Conservation (phyloP, 495 filamentous ascomycete genomes). For the Talaromyces proteolyticus region DNA sequence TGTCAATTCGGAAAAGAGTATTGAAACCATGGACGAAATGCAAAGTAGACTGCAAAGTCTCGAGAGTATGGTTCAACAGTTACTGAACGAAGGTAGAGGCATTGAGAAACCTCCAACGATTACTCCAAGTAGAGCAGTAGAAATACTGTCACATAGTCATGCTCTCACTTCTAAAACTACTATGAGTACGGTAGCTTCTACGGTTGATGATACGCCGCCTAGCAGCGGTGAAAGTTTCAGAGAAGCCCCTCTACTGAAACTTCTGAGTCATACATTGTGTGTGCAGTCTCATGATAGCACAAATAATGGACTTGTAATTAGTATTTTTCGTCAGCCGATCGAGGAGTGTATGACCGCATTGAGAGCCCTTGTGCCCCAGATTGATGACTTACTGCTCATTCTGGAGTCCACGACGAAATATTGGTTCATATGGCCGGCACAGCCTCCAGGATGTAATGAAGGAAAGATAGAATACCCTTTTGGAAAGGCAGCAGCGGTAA, state of each 20-base stretch:
- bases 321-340: no score
- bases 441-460: background rate
- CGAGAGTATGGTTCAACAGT: background rate
- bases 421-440: background rate
- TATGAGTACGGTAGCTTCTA: background rate
- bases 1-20: background rate
- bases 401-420: background rate
- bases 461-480: background rate
- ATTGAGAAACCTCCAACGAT: no score
- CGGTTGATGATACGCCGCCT: background rate
- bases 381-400: background rate
- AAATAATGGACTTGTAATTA: background rate
- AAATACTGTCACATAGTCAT: background rate
- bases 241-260: background rate
- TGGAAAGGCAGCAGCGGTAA: background rate
- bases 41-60: background rate
- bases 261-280: background rate
- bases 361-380: background rate
- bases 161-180: background rate
- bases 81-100: background rate
- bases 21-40: background rate
- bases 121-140: background rate
- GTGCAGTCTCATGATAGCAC: background rate
- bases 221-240: background rate
- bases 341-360: background rate